Evolutionary conservation across 106 monocot species (phyloP).

Genomic region (Dioscorea alata): DNA sequence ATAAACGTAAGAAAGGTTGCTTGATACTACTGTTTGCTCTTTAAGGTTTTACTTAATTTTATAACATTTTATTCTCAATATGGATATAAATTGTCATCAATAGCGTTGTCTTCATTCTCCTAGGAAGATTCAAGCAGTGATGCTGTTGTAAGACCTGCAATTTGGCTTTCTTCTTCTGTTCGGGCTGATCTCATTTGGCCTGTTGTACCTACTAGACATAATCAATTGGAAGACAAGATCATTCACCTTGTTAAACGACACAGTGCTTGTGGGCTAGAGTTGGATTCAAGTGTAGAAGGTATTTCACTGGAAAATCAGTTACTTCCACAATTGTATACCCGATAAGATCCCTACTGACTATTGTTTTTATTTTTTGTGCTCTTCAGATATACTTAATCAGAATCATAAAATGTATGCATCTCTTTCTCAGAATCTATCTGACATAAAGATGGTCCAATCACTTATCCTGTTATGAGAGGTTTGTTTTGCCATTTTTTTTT

Average conservation of each 20-base stretch:
- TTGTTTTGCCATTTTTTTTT: constrained; percentile 13
- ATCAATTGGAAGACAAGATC: constrained; percentile 7
- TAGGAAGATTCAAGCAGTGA: constrained; percentile 47
- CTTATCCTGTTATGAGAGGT: constrained; percentile 96
- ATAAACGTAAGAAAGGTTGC: constrained; percentile 5
- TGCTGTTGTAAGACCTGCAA: constrained; percentile 19
- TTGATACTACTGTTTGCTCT: constrained; percentile 8
- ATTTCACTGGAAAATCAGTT: neutral
- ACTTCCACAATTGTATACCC: too few relatives aligned
- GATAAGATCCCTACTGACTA: neutral
- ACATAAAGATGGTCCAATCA: constrained; percentile 89
- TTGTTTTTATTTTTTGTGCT: constrained; percentile 11
- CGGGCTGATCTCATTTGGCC: constrained; percentile 39
- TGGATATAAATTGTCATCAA: neutral
- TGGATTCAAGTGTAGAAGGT: constrained; percentile 80
- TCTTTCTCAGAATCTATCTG: constrained; percentile 69
- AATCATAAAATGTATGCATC: constrained; percentile 71
- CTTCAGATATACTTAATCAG: constrained; percentile 83
- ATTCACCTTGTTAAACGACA: constrained; percentile 43
- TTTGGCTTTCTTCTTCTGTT: constrained; percentile 73
- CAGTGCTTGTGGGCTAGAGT: constrained; percentile 77
- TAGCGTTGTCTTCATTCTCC: constrained; percentile 5
- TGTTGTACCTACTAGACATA: constrained; percentile 12
- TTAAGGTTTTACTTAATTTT: neutral
- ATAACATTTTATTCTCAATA: neutral